These are phyloP conservation scores for Pontederia paniculata DNA, from an alignment of 176 grass and related monocot species.

Conservation along the genomic window DNA sequence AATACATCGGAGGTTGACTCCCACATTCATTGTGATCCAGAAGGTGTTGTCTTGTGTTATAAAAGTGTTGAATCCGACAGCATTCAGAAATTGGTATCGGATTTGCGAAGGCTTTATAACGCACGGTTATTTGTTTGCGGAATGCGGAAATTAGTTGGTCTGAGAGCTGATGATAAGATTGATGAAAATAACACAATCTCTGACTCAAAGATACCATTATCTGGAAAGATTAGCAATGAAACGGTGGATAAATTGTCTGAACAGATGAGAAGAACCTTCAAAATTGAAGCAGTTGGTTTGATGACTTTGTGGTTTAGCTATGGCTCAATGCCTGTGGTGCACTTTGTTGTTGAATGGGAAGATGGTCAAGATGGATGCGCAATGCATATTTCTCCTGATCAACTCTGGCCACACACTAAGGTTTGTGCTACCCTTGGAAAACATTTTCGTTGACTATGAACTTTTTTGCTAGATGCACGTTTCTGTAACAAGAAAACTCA, in stretches of 20 bases:
- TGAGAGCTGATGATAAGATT: constrained; percentile 55
- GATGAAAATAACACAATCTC: constrained; percentile 28
- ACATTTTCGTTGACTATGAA: no score
- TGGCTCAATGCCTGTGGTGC: constrained; percentile 83
- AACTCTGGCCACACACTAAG: constrained; percentile 99
- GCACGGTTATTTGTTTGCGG: constrained; percentile 65
- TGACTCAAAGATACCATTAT: constrained; percentile 32
- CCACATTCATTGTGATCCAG: constrained; percentile 76
- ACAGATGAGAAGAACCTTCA: constrained; percentile 90
- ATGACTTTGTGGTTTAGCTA: constrained; percentile 99
- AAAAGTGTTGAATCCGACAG: constrained; percentile 76
- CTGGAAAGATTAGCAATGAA: constrained; percentile 37
- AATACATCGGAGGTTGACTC: constrained; percentile 97
- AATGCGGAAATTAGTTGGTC: constrained; percentile 78
- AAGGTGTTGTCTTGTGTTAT: constrained; percentile 72
- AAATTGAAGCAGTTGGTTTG: constrained; percentile 90
- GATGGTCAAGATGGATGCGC: constrained; percentile 72
- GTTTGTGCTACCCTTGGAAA: constrained; percentile 13
- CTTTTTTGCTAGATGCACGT: no score
- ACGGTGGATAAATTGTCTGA: constrained; percentile 60
- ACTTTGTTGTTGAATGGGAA: constrained; percentile 99
- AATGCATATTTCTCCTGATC: constrained; percentile 97
- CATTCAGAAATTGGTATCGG: constrained; percentile 64
- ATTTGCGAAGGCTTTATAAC: constrained; percentile 70
- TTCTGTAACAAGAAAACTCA: no score